phyloP scores from a whole-genome alignment of 345 rosid genomes.

The Eutrema japonicum region DNA sequence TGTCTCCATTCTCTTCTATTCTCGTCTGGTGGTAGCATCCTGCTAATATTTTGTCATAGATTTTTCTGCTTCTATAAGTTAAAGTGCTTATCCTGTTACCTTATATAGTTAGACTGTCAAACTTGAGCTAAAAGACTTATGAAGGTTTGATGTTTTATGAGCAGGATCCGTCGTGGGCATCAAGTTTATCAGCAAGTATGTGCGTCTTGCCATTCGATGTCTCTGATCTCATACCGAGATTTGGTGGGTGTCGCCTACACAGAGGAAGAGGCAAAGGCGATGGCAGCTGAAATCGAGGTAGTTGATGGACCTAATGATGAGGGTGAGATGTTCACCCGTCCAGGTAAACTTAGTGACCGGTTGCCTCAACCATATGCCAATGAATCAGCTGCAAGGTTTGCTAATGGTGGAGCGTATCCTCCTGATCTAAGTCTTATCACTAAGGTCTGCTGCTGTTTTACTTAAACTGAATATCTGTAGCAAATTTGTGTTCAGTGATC shows the following conservation, averaged over 20 bases:
- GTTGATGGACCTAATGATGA: slow-evolving; percentile 99
- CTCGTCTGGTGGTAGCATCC: not conserved
- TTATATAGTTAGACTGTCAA: slow-evolving; percentile 1
- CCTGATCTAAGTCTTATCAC: slow-evolving; percentile 99
- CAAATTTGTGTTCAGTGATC: slow-evolving; percentile 8
- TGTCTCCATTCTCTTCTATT: not conserved
- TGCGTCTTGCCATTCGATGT: slow-evolving; percentile 99
- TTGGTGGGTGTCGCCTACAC: slow-evolving; percentile 98
- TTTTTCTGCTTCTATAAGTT: not conserved
- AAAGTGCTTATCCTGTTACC: not conserved
- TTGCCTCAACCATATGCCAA: slow-evolving; percentile 90
- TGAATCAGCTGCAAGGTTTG: slow-evolving; percentile 97
- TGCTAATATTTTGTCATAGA: not conserved
- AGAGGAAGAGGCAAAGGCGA: slow-evolving; percentile 96
- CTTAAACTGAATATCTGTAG: slow-evolving; percentile 16
- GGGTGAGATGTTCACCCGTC: slow-evolving; percentile 98
- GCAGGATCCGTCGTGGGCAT: slow-evolving; percentile 99
- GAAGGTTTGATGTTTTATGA: slow-evolving; percentile 38
- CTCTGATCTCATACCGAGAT: slow-evolving; percentile 90
- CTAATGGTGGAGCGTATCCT: slow-evolving; percentile 99
- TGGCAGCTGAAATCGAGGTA: slow-evolving; percentile 99
- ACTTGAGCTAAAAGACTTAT: not conserved
- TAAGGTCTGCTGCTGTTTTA: slow-evolving; percentile 59
- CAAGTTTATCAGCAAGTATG: slow-evolving; percentile 97
- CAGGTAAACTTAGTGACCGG: slow-evolving; percentile 98